Conservation (phyloP, 345 rosid genomes). For the Salix suchowensis region DNA sequence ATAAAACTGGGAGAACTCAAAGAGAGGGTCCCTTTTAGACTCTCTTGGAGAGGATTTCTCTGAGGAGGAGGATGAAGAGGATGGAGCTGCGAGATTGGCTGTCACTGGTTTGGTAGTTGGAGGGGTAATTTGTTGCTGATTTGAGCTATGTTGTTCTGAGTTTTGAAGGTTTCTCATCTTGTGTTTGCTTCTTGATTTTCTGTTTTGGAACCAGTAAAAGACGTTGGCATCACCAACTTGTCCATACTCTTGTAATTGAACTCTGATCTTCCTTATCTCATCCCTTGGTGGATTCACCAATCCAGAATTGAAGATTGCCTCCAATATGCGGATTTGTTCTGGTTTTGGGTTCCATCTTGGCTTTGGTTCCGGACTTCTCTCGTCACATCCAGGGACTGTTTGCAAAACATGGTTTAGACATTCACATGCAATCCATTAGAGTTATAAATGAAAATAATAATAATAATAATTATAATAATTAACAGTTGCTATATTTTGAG, state of each 20-base stretch:
- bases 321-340: constrained; percentile 91
- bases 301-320: constrained; percentile 95
- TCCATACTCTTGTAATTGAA: constrained; percentile 87
- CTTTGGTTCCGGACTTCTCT: constrained; percentile 91
- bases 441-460: no score
- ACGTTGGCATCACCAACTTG: constrained; percentile 99
- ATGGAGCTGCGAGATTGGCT: constrained; percentile 14
- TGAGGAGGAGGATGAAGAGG: constrained; percentile 67
- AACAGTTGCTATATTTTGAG: neutral
- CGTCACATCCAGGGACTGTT: constrained; percentile 61
- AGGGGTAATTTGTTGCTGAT: constrained; percentile 23
- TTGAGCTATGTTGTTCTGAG: constrained; percentile 40
- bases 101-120: constrained; percentile 17
- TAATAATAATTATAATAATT: no score
- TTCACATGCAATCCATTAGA: neutral
- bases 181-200: constrained; percentile 95
- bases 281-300: constrained; percentile 99
- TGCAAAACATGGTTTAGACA: neutral
- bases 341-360: constrained; percentile 99
- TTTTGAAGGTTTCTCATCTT: constrained; percentile 75
- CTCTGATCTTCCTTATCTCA: constrained; percentile 85
- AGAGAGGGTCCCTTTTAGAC: constrained; percentile 22
- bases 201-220: constrained; percentile 98
- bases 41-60: constrained; percentile 51
- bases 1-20: constrained; percentile 32